phyloP scores from a whole-genome alignment of 306 rosid species.

The Gynostemma pentaphyllum region DNA sequence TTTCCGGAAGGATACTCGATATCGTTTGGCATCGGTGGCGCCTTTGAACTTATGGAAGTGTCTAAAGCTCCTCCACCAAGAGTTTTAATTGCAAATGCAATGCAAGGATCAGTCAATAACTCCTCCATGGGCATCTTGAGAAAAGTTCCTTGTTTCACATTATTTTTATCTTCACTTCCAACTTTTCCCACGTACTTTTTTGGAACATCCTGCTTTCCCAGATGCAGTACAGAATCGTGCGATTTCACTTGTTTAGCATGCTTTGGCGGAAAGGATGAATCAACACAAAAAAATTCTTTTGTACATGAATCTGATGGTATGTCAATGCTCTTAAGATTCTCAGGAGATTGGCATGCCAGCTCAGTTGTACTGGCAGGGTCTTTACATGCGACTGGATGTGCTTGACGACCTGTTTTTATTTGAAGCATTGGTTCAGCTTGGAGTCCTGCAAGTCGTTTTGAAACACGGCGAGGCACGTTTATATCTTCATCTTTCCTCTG shows the following conservation, averaged over 20 bases:
- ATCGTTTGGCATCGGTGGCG: slow-evolving; percentile 8
- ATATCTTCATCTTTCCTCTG: slow-evolving; percentile 30
- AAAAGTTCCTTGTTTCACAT: slow-evolving; percentile 21
- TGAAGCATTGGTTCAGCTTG: slow-evolving; percentile 47
- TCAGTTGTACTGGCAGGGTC: slow-evolving; percentile 14
- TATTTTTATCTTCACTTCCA: slow-evolving; percentile 13
- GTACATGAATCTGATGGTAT: slow-evolving; percentile 8
- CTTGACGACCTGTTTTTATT: slow-evolving; percentile 29
- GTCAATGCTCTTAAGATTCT: background rate
- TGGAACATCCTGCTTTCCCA: slow-evolving; percentile 5
- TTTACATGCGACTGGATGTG: slow-evolving; percentile 26
- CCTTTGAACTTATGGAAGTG: slow-evolving; percentile 19
- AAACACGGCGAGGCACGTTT: slow-evolving; percentile 61
- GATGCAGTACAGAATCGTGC: slow-evolving; percentile 8
- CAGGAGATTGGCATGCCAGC: slow-evolving; percentile 15
- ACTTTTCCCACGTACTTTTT: slow-evolving; percentile 13
- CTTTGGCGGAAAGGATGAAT: slow-evolving; percentile 11
- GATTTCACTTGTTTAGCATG: slow-evolving; percentile 12
- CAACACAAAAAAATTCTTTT: background rate
- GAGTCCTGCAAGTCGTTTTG: slow-evolving; percentile 88
- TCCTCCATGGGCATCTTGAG: slow-evolving; percentile 39
- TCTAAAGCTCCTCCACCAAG: slow-evolving; percentile 50
- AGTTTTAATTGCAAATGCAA: slow-evolving; percentile 81
- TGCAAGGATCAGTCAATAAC: slow-evolving; percentile 73
- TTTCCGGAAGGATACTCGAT: slow-evolving; percentile 15